phyloP scores from a whole-genome alignment of 2,329 filamentous ascomycete genomes.

The Cladophialophora yegresii region DNA sequence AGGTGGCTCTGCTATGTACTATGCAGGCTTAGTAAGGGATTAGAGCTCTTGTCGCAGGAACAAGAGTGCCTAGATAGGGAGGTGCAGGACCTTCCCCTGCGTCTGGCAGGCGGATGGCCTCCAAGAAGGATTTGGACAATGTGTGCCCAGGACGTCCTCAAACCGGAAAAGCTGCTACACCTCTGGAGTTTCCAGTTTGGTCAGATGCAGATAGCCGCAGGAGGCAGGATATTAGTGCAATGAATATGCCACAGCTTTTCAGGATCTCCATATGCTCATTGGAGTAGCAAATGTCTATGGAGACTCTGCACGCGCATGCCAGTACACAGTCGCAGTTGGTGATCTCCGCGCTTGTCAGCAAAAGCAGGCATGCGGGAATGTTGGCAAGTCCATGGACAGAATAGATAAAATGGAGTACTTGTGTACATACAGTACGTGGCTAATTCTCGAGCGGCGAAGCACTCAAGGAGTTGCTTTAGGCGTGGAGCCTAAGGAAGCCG shows the following conservation, averaged over 20 bases:
- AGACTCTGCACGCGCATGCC: neutral
- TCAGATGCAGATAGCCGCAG: neutral
- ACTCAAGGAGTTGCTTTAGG: neutral
- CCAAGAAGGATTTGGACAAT: neutral
- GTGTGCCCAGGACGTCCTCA: neutral
- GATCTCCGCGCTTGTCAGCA: neutral
- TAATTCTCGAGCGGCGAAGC: neutral
- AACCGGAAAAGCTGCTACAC: neutral
- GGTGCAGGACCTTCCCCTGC: neutral
- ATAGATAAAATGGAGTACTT: neutral
- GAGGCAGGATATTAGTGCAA: neutral
- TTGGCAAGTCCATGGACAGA: neutral
- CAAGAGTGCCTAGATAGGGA: neutral
- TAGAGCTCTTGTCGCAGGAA: neutral
- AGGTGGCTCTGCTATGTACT: neutral
- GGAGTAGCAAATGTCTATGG: neutral
- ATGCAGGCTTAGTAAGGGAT: neutral
- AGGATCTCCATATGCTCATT: neutral
- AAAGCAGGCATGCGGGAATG: neutral
- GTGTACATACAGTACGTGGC: too few species aligned
- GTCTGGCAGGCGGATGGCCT: neutral
- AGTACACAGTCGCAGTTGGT: neutral
- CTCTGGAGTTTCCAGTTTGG: neutral
- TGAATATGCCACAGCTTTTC: neutral
- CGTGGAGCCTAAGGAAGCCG: neutral